Percentiles rank a stretch among this genome's conserved stretches.
Evolutionary conservation across 768 basidiomycete genomes (phyloP).

Genomic region (Xerocomus spinulosus): DNA sequence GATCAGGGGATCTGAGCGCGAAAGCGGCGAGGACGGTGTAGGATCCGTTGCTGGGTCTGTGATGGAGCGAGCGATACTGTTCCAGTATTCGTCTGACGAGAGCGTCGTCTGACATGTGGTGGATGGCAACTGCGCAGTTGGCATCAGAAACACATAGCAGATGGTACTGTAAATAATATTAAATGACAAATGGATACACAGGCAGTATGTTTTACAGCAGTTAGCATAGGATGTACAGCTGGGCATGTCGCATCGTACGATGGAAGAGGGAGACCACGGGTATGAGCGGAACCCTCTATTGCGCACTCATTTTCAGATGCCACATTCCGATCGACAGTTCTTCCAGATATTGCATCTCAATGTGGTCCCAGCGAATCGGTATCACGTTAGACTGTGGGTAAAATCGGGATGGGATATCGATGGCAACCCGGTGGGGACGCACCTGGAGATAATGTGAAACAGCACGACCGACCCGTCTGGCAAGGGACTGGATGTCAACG

Average conservation of each 20-base stretch:
- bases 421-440: constrained; percentile 10
- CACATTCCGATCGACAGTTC: constrained; percentile 64
- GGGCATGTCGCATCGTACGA: constrained; percentile 9
- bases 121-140: no score
- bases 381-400: constrained; percentile 57
- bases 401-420: constrained; percentile 7
- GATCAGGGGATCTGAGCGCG: constrained; percentile 40
- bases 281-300: constrained; percentile 14
- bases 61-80: constrained; percentile 43
- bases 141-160: no score
- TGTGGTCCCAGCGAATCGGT: constrained; percentile 63
- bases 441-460: constrained; percentile 76
- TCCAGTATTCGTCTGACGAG: constrained; percentile 38
- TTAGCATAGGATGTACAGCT: constrained; percentile 4
- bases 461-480: constrained; percentile 63
- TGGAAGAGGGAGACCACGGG: constrained; percentile 10
- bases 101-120: constrained; percentile 7
- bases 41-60: constrained; percentile 49
- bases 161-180: constrained; percentile 20
- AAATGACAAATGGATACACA: constrained; percentile 19
- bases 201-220: constrained; percentile 19
- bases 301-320: constrained; percentile 55
- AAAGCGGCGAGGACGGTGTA: constrained; percentile 61
- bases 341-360: constrained; percentile 68
- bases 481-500: constrained; percentile 61